Evolutionary conservation across 2,329 filamentous ascomycete species (phyloP), one percentile per base, ranked within the genome.

Genomic region (Penicillium psychrosexuale): DNA sequence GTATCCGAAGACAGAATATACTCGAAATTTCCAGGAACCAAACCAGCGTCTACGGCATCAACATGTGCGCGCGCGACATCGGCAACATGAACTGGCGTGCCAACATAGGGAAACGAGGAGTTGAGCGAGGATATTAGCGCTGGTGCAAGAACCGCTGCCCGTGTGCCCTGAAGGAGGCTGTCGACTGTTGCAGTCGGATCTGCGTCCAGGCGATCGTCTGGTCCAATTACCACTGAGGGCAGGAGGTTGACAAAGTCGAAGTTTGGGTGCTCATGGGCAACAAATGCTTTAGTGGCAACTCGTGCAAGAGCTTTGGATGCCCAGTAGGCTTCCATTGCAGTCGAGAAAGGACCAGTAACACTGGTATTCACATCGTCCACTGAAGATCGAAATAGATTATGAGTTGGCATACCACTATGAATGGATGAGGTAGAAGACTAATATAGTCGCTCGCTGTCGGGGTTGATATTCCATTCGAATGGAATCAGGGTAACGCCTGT

Each of bases 291-390:
- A 3, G 66, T 68, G 3, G 60, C 63, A 19, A 60, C 36, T 8
- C 67, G 59, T 37, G 69, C 61, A 1, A 64, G 60, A 1, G 65
- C 62, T 54, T 70, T 71, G 19, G 62, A 62, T n/a, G 64, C 65
- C 27, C 61, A 61, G 40, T 72, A 71, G 3, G 69, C 68, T 61
- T 69, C 63, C 56, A 70, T 64, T 39, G 61, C 30, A 5, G 15
- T 47, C 3, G 31, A 15, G 53, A 39, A 61, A 2, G 61, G 47
- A 1, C 52, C 40, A 13, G 15, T 22, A 17, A 51, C 19, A 6
- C 34, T 40, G 11, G 13, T 44, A 15, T 56, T 53, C 2, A 44
- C 17, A 17, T 53, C 53, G 3, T 33, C 15, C 19, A 39, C 49
- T 51, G n/a, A 22, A 8, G 5, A 11, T 31, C 1, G 8, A 33